phyloP scores from a whole-genome alignment of 441 rosid species.

The Populus tomentosa region DNA sequence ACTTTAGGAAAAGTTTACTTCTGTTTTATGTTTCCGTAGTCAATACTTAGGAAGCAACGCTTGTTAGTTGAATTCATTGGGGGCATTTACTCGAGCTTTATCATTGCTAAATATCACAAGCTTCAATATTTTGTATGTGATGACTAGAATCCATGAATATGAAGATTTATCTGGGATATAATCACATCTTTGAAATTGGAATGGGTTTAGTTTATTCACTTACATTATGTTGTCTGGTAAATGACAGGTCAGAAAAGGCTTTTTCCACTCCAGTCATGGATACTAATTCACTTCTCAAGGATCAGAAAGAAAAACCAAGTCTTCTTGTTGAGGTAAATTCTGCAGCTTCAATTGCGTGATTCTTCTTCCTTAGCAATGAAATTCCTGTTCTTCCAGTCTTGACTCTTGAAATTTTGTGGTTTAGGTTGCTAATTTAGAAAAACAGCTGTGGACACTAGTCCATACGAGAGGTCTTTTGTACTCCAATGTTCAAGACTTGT shows the following conservation, averaged over 20 bases:
- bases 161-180: background rate
- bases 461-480: conserved; percentile 50
- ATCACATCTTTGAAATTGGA: background rate
- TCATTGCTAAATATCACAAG: background rate
- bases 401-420: conserved; percentile 19
- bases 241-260: conserved; percentile 22
- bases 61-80: background rate
- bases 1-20: background rate
- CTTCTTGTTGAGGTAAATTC: conserved; percentile 51
- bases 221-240: conserved; percentile 5
- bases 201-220: conserved; percentile 4
- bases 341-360: conserved; percentile 12
- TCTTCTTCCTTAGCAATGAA: conserved; percentile 2
- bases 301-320: conserved; percentile 41
- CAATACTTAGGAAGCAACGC: no score
- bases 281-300: conserved; percentile 23
- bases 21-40: background rate
- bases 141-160: background rate
- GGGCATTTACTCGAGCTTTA: background rate
- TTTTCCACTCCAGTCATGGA: conserved; percentile 28
- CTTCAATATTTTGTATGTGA: background rate
- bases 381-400: conserved; percentile 6
- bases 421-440: conserved; percentile 66
- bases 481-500: conserved; percentile 50
- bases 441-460: conserved; percentile 58